Base-by-base conservation (phyloP, 2,329 filamentous ascomycete species). In the Xylaria polymorpha region DNA sequence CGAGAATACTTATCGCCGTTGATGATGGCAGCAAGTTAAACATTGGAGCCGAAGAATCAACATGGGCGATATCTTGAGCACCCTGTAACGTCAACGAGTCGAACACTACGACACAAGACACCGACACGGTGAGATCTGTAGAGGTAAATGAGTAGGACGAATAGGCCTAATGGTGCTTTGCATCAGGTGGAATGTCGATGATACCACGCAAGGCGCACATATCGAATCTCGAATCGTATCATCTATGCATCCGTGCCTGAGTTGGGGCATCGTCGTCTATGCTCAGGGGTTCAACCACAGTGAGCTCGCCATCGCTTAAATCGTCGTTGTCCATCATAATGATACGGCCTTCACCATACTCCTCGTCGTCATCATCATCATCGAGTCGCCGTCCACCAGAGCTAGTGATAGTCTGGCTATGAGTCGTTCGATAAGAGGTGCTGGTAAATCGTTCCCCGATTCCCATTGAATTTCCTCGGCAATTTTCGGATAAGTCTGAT, bases 251-350 rank as follows among this genome's bases (percentile, higher is more conserved):
- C 1, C 14, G 39, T 12, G 35, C 10, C 6, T 20, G 2, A 4
- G 22, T n/a, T 7, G 25, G 57, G 35, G 5, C 22, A 18, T 66
- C 61, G 3, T 66, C 66, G 4, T 69, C 64, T 15, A 71, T 67
- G 35, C 67, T 64, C 15, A 71, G 39, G 4, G 76, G 76, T 60
- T 77, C 75, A 29, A 77, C 71, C 55, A 74, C 75, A 18, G 74
- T 74, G 53, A 78, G 71, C 37, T 76, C 74, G 20, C 74, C 77
- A 44, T 80, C 79, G 10, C 74, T 67, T 1, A 67, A 22, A 7
- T 67, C 77, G 14, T 80, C 80, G 44, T 83, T 77, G 50, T 79
- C 76, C 25, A 80, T 75, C 82, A 83, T 81, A 29, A 69, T 74
- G 41, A 83, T 83, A 12, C 66, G 64, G 4, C 74, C 76, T n/a